Conservation (phyloP, 2,329 filamentous ascomycete species). For the Lachnellula subtilissima region DNA sequence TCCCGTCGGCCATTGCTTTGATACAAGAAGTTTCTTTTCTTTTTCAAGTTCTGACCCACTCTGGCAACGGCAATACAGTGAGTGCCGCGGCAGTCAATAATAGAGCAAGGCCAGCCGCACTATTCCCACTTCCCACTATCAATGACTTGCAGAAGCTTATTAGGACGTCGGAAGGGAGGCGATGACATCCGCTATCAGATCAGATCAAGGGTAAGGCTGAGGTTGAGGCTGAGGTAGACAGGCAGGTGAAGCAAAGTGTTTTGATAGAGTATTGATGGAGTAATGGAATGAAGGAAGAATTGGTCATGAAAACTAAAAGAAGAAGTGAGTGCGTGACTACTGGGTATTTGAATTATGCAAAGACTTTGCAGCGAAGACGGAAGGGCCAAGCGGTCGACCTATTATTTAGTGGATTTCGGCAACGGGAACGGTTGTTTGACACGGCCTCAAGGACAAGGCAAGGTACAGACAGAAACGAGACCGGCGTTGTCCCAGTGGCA, state of each 20-base stretch:
- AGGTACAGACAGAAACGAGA: not conserved
- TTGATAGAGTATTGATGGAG: constrained; percentile 13
- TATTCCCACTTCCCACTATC: constrained; percentile 5
- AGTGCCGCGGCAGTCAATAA: constrained; percentile 8
- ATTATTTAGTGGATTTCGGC: not conserved
- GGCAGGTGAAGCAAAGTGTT: constrained; percentile 9
- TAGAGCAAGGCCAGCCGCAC: not conserved
- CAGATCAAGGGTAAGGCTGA: constrained; percentile 16
- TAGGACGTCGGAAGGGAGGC: constrained; percentile 12
- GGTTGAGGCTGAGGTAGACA: constrained; percentile 19
- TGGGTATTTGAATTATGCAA: constrained; percentile 26
- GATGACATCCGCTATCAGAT: constrained; percentile 22
- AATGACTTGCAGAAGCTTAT: constrained; percentile 31
- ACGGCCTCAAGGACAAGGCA: no score
- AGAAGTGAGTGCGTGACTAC: constrained; percentile 14
- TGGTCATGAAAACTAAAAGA: constrained; percentile 15
- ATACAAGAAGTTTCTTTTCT: constrained; percentile 7
- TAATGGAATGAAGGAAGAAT: constrained; percentile 25
- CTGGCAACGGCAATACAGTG: constrained; percentile 15
- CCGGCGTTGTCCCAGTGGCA: not conserved
- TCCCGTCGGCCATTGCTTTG: constrained; percentile 55
- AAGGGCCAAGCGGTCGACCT: not conserved
- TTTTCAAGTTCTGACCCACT: constrained; percentile 18
- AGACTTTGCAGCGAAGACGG: constrained; percentile 13
- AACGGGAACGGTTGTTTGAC: not conserved